Base-by-base conservation (phyloP, 768 basidiomycete species). In the Amanita pallidorosea region DNA sequence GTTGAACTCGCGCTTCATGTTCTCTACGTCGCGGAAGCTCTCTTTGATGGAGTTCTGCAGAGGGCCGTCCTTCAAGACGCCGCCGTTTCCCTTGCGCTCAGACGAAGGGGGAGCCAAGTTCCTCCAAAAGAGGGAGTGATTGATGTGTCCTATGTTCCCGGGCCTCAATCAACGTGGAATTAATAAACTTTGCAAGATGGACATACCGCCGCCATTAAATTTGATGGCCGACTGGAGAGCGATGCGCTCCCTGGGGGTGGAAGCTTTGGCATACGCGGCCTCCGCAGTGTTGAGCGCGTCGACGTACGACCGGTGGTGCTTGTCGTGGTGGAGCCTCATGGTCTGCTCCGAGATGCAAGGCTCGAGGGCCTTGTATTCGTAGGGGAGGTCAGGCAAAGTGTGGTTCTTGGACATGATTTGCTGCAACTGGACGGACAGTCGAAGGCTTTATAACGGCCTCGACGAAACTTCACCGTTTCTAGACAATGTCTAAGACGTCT, bases 41-140 rank as follows among this genome's bases (percentile, higher is more conserved):
- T 70, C 58, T 5, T 65, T 63, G 60, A 95, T 81, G 41, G 83
- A 80, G 0, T 66, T 54, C 67, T 84, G 88, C 61, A 92, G 73
- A 12, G 79, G 73, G n/a, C 87, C 87, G 2, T 75, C 72, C 36
- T 67, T 68, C 59, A 88, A 70, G 7, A 63, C 63, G 45, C 85
- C 85, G 12, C 86, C 86, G 36, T 59, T 64, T 18, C 83, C 83
- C 62, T 79, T 80, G 57, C 70, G 64, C 57, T 74, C 71, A 13
- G 62, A 58, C 3, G 71, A 64, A 27, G 79, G 61, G 1, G 88
- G 87, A 4, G 91, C 82, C 50, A 95, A 76, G 75, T 93, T 95
- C 72, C 79, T 85, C 93, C 93, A 96, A 77, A 97, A 96, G 53
- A 95, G 81, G 47, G 90, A 87, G 72, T 92, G 90, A 71, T 93